Conservation (phyloP, 345 rosid species). For the Salix viminalis region DNA sequence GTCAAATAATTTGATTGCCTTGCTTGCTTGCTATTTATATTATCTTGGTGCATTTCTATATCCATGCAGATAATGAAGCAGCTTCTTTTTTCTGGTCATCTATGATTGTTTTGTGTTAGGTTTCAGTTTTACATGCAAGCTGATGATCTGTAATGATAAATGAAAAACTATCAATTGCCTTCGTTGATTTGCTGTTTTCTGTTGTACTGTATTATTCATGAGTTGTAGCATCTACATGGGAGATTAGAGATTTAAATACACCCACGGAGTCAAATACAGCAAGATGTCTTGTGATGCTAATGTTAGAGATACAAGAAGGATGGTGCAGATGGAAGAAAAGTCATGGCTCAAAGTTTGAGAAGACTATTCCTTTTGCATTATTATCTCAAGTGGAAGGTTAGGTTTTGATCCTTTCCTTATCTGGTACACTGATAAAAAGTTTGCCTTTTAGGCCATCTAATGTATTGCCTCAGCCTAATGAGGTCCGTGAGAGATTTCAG, state of each 20-base stretch:
- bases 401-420: background rate
- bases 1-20: background rate
- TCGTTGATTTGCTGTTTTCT: slow-evolving; percentile 5
- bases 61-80: background rate
- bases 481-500: background rate
- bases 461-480: slow-evolving; percentile 3
- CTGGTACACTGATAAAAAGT: background rate
- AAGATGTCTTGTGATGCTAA: slow-evolving; percentile 78
- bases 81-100: background rate
- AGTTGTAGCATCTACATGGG: slow-evolving; percentile 85
- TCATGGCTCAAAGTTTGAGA: slow-evolving; percentile 74
- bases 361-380: slow-evolving; percentile 68
- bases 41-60: background rate
- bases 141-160: background rate
- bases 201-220: background rate
- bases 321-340: slow-evolving; percentile 81
- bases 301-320: slow-evolving; percentile 73
- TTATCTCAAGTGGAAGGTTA: slow-evolving; percentile 85
- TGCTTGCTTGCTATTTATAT: background rate
- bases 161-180: background rate
- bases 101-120: background rate
- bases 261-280: slow-evolving; percentile 53
- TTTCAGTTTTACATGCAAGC: slow-evolving; percentile 1
- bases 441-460: slow-evolving; percentile 9
- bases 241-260: slow-evolving; percentile 58